These are phyloP conservation scores for Colletotrichum spinosum DNA, from an alignment of 2,329 filamentous ascomycete species.

Conservation along the genomic window DNA sequence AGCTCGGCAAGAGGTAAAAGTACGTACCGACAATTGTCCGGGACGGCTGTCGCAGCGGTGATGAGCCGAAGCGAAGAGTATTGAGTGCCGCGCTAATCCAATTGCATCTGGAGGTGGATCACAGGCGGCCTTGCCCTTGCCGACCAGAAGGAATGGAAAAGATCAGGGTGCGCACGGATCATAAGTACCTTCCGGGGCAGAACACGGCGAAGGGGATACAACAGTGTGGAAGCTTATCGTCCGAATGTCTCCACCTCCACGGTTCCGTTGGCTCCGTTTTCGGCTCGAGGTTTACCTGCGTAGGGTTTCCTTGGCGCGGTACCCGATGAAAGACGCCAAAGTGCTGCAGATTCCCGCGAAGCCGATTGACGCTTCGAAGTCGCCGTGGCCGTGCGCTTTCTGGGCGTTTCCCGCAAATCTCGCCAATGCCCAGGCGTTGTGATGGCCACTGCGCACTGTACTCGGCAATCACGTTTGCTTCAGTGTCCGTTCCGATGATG, in stretches of 20 bases:
- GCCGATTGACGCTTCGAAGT: background rate
- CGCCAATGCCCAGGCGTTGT: background rate
- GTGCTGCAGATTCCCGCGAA: conserved; percentile 26
- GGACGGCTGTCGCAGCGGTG: conserved; percentile 4
- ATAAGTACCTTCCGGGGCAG: too few species aligned
- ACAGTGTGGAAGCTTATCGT: conserved; percentile 7
- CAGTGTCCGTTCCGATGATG: too few species aligned
- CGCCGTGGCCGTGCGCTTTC: conserved; percentile 19
- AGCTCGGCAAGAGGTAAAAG: background rate
- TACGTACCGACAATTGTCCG: conserved; percentile 24
- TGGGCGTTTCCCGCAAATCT: conserved; percentile 3
- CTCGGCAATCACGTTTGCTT: too few species aligned
- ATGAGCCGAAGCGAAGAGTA: background rate
- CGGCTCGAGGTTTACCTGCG: conserved; percentile 30
- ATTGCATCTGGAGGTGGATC: too few species aligned
- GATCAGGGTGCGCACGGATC: background rate
- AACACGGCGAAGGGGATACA: too few species aligned
- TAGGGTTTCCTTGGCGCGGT: conserved; percentile 27
- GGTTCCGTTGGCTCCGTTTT: conserved; percentile 31
- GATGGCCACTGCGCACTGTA: conserved; percentile 4
- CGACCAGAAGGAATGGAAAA: background rate
- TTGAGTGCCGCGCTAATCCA: too few species aligned
- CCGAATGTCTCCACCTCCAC: background rate
- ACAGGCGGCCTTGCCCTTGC: conserved; percentile 21
- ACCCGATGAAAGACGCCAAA: conserved; percentile 25